Base-by-base conservation (phyloP, 441 rosid genomes). In the Aquilaria agallochum region DNA sequence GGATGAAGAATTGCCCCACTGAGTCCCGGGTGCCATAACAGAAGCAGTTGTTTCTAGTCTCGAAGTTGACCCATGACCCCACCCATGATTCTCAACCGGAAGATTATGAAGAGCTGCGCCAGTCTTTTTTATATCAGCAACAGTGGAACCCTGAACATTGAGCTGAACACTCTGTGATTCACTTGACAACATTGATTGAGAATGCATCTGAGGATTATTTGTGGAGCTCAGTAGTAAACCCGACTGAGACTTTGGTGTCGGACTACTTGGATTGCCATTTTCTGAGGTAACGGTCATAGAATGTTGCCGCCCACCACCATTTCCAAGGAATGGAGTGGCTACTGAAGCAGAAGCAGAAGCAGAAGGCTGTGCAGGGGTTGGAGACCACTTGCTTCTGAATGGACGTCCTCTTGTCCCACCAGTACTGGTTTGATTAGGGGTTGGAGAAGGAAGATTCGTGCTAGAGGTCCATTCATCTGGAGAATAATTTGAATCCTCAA, bases 401-500 rank as follows among this genome's bases (percentile, higher is more conserved):
- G 40, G 68, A 66, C 72, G 78, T 40, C 70, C 84, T 69, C 61
- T 85, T 8, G 70, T 61, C 53, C 76, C 84, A 48, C 56, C 65
- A 9, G 74, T 53, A 14, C 73, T 58, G 58, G 76, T 68, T 76
- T 76, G 96, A 65, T 75, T 77, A 9, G 97, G 99, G 63, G 99
- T 89, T 53, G 96, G 96, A 51, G 99, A 94, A 34, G 90, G 99
- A 64, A 94, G 92, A 70, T 81, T 87, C 53, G 84, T 75, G 9
- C 83, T 82, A 68, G 81, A 72, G 76, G 67, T 66, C 96, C 90
- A 85, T 65, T 74, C 72, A 32, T 83, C 85, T 20, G 75, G 67
- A 46, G 87, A 65, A 69, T 76, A 64, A 72, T 74, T 83, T 2
- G 86, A 82, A 54, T 85, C 65, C 63, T 88, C 92, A 45, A 85